Base-by-base conservation (phyloP, 805 yeast species). In the Kluyveromyces siamensis region DNA sequence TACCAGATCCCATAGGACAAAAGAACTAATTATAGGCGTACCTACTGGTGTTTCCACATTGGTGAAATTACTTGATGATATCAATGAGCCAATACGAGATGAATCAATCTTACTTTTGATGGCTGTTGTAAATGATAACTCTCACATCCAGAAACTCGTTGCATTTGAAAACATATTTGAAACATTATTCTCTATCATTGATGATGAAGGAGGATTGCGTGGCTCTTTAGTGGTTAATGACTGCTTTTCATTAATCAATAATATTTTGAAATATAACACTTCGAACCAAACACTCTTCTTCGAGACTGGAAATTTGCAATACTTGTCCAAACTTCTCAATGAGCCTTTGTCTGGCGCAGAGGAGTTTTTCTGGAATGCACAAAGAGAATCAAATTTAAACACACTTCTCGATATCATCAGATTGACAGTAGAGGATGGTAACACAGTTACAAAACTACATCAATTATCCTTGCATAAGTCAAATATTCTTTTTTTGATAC, bases 101-200 rank as follows among this genome's bases (percentile, higher is more conserved):
- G 96, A 93, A 66, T 80, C 93, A 2, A 82, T 91, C 37, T 67
- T 91, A 46, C 70, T 95, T n/a, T 70, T 95, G 45, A 83, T 85
- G 82, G 83, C 89, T 10, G 73, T 93, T 2, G 95, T 82, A 11
- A 82, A 83, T 56, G 84, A 86, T 51, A 87, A 88, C 57, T 79
- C 82, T 50, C 91, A 87, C 63, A 81, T 91, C 33, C 99, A 93
- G 63, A 90, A 89, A 59, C 70, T 93, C 17, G 95, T 95, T 9
- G 99, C 96, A 0, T 93, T 93, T 61, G 97, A 93, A 62, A 90
- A 87, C 55, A 84, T 95, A 0, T 90, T 93, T 60, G 96, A 88
- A 52, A 79, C 75, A 51, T 67, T 89, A 11, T 90, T 91, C 58
- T 73, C 71, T n/a, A 84, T 93, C 13, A 81, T 91, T 21, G 81